phyloP scores from a whole-genome alignment of 2,329 filamentous ascomycete genomes.

The Paraphoma sp. region DNA sequence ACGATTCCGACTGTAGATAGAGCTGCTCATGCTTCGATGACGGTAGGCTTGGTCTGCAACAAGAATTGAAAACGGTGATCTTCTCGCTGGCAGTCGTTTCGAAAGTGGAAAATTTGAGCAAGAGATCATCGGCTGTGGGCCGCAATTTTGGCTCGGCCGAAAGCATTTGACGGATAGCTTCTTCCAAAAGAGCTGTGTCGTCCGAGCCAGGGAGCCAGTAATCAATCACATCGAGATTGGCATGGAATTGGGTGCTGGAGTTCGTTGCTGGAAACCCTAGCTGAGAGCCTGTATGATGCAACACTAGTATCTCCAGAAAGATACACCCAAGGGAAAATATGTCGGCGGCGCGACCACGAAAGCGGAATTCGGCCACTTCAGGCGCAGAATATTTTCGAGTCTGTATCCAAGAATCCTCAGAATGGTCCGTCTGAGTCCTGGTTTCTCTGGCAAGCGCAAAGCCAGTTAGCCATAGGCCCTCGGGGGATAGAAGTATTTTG shows the following conservation, averaged over 20 bases:
- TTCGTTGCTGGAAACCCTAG: neutral
- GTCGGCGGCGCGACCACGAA: neutral
- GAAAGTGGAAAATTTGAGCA: neutral
- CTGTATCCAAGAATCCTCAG: neutral
- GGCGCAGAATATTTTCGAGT: neutral
- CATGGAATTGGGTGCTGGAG: neutral
- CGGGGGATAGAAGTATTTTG: neutral
- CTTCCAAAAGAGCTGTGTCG: neutral
- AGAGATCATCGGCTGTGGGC: neutral
- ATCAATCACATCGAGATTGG: neutral
- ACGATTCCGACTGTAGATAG: neutral
- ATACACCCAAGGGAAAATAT: neutral
- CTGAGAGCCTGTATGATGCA: neutral
- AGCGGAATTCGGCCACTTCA: neutral
- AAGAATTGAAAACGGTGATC: neutral
- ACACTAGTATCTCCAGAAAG: neutral
- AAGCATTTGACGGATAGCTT: neutral
- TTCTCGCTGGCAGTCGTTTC: neutral
- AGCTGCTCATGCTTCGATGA: neutral
- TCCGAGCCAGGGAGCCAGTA: neutral
- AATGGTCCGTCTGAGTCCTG: neutral
- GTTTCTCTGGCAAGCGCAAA: neutral
- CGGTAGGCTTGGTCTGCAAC: neutral
- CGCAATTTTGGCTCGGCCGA: neutral
- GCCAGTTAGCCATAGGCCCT: neutral